Base-by-base conservation (phyloP, 2,329 filamentous ascomycete species). In the Pyrenochaeta sp. region DNA sequence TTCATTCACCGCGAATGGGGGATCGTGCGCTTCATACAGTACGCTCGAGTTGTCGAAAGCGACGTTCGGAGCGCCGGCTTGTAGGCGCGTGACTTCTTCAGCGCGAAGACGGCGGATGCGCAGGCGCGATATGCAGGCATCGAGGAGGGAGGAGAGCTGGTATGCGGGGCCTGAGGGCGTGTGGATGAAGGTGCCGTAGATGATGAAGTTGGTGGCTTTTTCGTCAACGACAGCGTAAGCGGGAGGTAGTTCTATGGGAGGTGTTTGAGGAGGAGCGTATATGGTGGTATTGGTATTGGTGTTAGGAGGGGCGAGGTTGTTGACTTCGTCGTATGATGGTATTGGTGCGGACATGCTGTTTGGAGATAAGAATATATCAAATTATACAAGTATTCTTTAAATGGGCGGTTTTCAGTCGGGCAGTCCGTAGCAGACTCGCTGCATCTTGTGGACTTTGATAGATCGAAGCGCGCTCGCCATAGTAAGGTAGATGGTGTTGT, bases 151-250 rank as follows among this genome's bases (percentile, higher is more conserved):
- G 24, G 67, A 69, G n/a, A 72, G 56, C 8, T 72, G 71, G 52
- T 72, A 72, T 52, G 62, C 66, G 15, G 69, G 68, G 32, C 62
- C 63, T 3, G 58, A 50, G 13, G 66, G 62, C 1, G 59, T 69
- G 52, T 71, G 64, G 36, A 72, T 70, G 56, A 73, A 70, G 19
- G 69, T 73, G 27, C 64, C 64, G 54, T 62, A 62, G 37, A 72
- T 66, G 27, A 56, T 61, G 40, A 66, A 72, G 7, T 57, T 66
- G 6, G 69, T 72, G 37, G 68, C 62, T 40, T 62, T 59, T 2
- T 61, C 40, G 51, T 70, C 65, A 9, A 72, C 59, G 42, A 64
- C 49, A 36, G 69, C 61, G 46, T 72, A 72, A 9, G 67, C 58
- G 12, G 71, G 71, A 1, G 67, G 67, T 15, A 60, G 34, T 51